These are phyloP conservation scores for Mycena alexandri DNA, from an alignment of 768 basidiomycete genomes.

Conservation along the genomic window DNA sequence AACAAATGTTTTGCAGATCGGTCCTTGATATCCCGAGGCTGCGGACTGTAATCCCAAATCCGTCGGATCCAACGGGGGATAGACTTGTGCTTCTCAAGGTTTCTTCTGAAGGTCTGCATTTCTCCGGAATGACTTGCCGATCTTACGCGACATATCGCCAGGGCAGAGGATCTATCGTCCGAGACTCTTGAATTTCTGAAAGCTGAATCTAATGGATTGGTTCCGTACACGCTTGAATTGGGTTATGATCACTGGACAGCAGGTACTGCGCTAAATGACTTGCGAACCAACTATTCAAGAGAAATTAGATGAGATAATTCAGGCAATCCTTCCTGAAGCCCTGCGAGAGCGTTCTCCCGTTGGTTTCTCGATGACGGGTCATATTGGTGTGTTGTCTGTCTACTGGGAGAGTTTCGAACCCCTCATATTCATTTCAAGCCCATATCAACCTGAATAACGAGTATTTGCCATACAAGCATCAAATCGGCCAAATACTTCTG, in stretches of 20 bases:
- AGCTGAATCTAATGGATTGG: constrained; percentile 67
- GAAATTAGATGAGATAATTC: constrained; percentile 83
- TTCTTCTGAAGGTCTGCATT: constrained; percentile 66
- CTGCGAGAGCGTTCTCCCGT: constrained; percentile 84
- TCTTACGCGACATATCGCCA: constrained; percentile 42
- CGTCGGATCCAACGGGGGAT: constrained; percentile 58
- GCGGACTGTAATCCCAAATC: constrained; percentile 68
- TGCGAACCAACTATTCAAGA: constrained; percentile 7
- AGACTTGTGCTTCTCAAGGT: constrained; percentile 79
- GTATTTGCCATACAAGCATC: constrained; percentile 90
- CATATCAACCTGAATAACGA: constrained; percentile 93
- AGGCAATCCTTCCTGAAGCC: constrained; percentile 83
- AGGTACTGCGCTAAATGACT: constrained; percentile 56
- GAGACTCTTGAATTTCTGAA: constrained; percentile 69
- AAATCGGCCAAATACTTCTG: constrained; percentile 93
- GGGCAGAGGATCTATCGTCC: constrained; percentile 76
- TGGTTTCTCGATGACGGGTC: constrained; percentile 90
- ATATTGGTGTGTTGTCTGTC: constrained; percentile 72
- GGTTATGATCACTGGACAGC: constrained; percentile 92
- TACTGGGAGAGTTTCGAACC: background rate
- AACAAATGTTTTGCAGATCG: constrained; percentile 53
- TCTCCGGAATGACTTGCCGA: constrained; percentile 1
- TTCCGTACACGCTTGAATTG: constrained; percentile 71
- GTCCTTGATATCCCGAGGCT: constrained; percentile 80
- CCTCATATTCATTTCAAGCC: constrained; percentile 58